Base-by-base conservation (phyloP, 2,329 filamentous ascomycete species). In the Chrysoporthe deuterocubensis region DNA sequence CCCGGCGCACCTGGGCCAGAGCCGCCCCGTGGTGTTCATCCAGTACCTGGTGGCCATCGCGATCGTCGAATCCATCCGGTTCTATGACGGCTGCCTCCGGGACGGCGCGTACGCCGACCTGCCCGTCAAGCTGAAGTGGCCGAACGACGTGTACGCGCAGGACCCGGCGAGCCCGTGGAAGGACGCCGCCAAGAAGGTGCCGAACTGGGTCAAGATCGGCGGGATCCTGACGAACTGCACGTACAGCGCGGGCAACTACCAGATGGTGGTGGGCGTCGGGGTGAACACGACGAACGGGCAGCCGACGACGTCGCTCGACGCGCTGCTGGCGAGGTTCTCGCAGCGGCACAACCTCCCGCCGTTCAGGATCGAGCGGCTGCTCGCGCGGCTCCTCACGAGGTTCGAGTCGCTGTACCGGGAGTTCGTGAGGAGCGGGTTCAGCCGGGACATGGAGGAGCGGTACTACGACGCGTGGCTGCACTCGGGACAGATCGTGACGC, bases 11-110 rank as follows among this genome's bases (percentile, higher is more conserved):
- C 85, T 96, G 9, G 90, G 89, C 9, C 83, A 86, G 56, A 87
- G 84, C 1, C 91, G 92, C 0, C 94, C 96, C 0, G 90, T 98
- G 11, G 90, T 97, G 0, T 98, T 99, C 78, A 85, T 98, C 40
- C 96, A 98, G 78, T 99, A 99, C 76, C 86, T 99, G 16, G 90
- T 93, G 0, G 94, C 94, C 0, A 87, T 99, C 58, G 94, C 96
- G 52, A 91, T 95, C 54, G 91, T 96, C 2, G 87, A 92, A 70
- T 95, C 93, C 0, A 90, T 98, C 70, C 90, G 92, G 71, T 85
- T 84, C 37, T 98, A 98, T 75, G 93, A 90, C 61, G 63, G 56
- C 62, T 21, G 40, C 11, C 16, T 44, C 37, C 16, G 43, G 16
- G 59, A 26, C 3, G 68, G 66, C 40, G 59, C 59, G 8, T 98